Conservation (phyloP, 1,284 basidiomycete genomes). For the Ceratobasidium theobromae region DNA sequence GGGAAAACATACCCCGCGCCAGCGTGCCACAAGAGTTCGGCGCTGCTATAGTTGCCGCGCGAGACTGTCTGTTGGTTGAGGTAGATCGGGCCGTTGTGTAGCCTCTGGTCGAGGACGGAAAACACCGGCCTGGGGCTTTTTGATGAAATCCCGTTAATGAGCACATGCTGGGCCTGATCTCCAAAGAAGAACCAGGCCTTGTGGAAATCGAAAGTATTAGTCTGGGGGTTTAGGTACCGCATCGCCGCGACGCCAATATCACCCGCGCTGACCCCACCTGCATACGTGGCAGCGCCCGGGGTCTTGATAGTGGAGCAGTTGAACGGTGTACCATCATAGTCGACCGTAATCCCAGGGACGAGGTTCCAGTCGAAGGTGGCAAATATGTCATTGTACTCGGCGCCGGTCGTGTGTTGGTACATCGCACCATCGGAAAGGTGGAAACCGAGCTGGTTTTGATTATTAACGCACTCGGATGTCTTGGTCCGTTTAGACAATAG, state of each 20-base stretch:
- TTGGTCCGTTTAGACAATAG: conserved; percentile 62
- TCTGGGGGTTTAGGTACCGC: conserved; percentile 52
- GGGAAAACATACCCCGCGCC: conserved; percentile 56
- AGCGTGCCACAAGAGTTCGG: conserved; percentile 56
- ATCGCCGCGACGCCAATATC: conserved; percentile 32
- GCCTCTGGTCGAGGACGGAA: conserved; percentile 65
- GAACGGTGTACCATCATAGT: conserved; percentile 57
- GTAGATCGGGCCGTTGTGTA: conserved; percentile 48
- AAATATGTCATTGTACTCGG: conserved; percentile 67
- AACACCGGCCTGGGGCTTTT: conserved; percentile 52
- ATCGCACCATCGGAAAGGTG: conserved; percentile 64
- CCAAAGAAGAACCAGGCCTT: conserved; percentile 74
- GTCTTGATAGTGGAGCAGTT: conserved; percentile 47
- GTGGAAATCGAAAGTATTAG: conserved; percentile 57
- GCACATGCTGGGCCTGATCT: conserved; percentile 60
- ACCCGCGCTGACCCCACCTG: conserved; percentile 63
- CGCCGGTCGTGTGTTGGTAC: conserved; percentile 61
- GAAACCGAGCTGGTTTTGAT: conserved; percentile 63
- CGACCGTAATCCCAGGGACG: conserved; percentile 67
- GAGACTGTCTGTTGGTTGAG: conserved; percentile 47
- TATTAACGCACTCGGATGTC: conserved; percentile 65
- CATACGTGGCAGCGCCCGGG: conserved; percentile 56
- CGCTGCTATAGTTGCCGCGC: conserved; percentile 34
- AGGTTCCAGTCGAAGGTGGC: conserved; percentile 74
- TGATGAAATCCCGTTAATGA: conserved; percentile 56